Evolutionary conservation across 768 basidiomycete genomes (phyloP).

Genomic region (Agrocybe pediades): DNA sequence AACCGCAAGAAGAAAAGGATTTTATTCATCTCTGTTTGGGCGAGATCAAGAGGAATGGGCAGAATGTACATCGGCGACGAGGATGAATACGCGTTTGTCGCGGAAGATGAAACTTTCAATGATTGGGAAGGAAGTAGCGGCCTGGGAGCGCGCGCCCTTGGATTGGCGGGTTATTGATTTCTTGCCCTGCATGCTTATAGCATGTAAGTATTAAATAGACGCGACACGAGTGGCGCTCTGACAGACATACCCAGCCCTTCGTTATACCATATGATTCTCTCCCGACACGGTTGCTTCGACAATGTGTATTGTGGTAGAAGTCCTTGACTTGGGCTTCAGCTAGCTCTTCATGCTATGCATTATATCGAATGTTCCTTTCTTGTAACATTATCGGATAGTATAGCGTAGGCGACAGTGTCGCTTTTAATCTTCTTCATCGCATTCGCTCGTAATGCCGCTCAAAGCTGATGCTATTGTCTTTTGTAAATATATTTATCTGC

Average conservation of each 20-base stretch:
- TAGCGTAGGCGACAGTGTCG: neutral
- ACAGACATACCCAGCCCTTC: neutral
- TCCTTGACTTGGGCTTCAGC: neutral
- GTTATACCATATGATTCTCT: no score
- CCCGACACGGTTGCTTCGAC: no score
- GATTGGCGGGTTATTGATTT: constrained; percentile 37
- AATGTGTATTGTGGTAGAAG: neutral
- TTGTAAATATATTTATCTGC: no score
- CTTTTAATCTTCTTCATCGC: neutral
- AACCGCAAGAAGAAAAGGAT: constrained; percentile 92
- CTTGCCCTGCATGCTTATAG: neutral
- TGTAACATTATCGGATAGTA: neutral
- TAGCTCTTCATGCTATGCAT: neutral
- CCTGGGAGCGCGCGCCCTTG: constrained; percentile 82
- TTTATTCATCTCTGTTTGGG: constrained; percentile 92
- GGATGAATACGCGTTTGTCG: constrained; percentile 33
- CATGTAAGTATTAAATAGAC: constrained; percentile 14
- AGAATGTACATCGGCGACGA: constrained; percentile 54
- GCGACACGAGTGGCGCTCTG: neutral
- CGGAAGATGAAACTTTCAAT: constrained; percentile 55
- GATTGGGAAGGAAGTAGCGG: constrained; percentile 81
- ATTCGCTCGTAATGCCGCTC: no score
- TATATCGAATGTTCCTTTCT: neutral
- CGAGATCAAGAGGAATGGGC: constrained; percentile 64
- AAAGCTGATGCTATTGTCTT: no score